Base-by-base conservation (phyloP, 345 rosid species). In the Eucalyptus curtisii region DNA sequence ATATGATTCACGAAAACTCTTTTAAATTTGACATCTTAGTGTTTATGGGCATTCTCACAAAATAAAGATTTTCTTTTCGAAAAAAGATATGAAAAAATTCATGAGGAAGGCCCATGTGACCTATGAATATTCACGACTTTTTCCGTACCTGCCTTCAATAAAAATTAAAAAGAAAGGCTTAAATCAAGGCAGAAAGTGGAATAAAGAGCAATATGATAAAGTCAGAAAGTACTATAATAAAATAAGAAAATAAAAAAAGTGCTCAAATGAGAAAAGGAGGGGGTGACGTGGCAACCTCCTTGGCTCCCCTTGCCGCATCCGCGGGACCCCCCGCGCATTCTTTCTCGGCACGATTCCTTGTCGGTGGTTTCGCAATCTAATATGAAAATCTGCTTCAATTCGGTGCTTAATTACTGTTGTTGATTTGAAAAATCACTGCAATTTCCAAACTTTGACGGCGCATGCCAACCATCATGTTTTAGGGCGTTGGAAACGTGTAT, bases 11-110 rank as follows among this genome's bases (percentile, higher is more conserved):
- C 4, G 0, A 30, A 30, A 61, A 61, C 16, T 61, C 16, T 6
- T 27, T 61, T 13, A 27, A 61, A 30, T 61, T 30, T 0, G 1
- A 13, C 0, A 7, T 13, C 17, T 27, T 61, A 30, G 1, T 27
- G 1, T 27, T 11, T 13, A 13, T 1, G 1, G 33, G 33, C 0
- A 7, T 2, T 7, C 0, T 1, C 2, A 55, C 1, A 0, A 55
- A 1, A 55, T 55, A 24, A 55, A 2, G 6, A 4, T 24, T 55
- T 24, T 24, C 1, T 55, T n/a, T n/a, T n/a, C n/a, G n/a, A n/a
- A n/a, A n/a, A n/a, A n/a, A n/a, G n/a, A n/a, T 55, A 10, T 10
- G 22, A 1, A 55, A 55, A 22, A 4, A 9, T 4, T 10, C 31
- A 59, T 12, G 15, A 25, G 8, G 31, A 27, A 61, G 15, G 14